Base-by-base conservation (phyloP, 805 yeast genomes). In the Cyberlindnera veronae region DNA sequence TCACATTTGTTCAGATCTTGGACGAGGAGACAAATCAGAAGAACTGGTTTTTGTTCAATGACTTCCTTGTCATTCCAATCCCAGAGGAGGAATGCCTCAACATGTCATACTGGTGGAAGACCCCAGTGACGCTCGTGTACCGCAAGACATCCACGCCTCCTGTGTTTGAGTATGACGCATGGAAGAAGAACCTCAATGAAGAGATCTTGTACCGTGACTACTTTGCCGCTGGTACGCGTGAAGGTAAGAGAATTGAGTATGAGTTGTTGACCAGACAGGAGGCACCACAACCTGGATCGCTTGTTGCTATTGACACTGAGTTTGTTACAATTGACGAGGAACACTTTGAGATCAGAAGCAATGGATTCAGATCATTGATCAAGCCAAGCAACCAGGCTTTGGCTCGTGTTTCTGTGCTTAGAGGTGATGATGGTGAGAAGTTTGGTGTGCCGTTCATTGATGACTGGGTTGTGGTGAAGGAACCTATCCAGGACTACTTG, bases 251-350 rank as follows among this genome's bases (percentile, higher is more conserved):
- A 32, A 67, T 74, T 38, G 91, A 87, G 47, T 86, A 84, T 56
- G 74, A 77, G 50, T 65, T 84, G n/a, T 63, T 87, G 42, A 78
- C 88, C 0, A 64, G 64, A 24, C 70, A 72, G 34, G 90, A 84
- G 51, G 85, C 87, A 0, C 96, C 96, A 0, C 55, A 56, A 16
- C 72, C 80, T 0, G 96, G 96, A 0, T 69, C 86, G 1, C 60
- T 89, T 29, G 81, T 91, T 15, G 99, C 98, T 0, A 83, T 93
- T 42, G 99, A 93, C 68, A 97, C 99, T 0, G 99, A 93, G 61
- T 93, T 95, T 69, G 98, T 93, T 3, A 75, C 81, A 22, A 60
- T 90, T 23, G 77, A 79, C 35, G 84, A 84, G 4, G 97, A 89
- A 50, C 78, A 82, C 46, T 74, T 78, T 32, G 97, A 90, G 55